phyloP scores from a whole-genome alignment of 495 filamentous ascomycete genomes.

The Coniosporium apollinis region DNA sequence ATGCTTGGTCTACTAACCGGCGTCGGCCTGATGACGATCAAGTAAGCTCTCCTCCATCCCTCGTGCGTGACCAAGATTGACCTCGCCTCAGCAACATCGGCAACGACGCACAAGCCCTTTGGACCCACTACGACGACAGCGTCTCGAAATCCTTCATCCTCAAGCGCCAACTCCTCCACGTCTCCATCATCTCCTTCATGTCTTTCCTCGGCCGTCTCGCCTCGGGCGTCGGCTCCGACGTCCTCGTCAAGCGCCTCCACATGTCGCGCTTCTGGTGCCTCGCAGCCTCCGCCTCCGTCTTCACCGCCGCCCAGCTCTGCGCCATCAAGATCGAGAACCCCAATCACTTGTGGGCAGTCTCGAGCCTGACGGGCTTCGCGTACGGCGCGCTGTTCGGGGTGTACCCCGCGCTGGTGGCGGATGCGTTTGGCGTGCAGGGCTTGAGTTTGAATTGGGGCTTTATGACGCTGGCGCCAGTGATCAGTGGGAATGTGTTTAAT shows the following conservation, averaged over 20 bases:
- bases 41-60: conserved; percentile 41
- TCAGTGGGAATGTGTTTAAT: conserved; percentile 85
- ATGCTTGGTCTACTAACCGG: conserved; percentile 81
- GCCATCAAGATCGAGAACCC: conserved; percentile 71
- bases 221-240: conserved; percentile 77
- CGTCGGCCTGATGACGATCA: conserved; percentile 96
- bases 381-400: conserved; percentile 95
- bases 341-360: conserved; percentile 58
- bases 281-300: conserved; percentile 57
- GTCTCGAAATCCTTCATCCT: conserved; percentile 60
- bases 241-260: conserved; percentile 61
- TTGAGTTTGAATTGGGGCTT: conserved; percentile 60
- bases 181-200: conserved; percentile 75
- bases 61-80: neutral
- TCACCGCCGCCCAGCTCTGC: conserved; percentile 63
- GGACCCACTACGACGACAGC: conserved; percentile 65
- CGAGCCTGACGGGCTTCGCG: conserved; percentile 66
- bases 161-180: conserved; percentile 74
- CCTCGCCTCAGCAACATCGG: conserved; percentile 64
- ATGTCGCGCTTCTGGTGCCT: conserved; percentile 83
- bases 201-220: conserved; percentile 68
- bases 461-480: conserved; percentile 75
- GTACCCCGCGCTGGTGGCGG: conserved; percentile 79
- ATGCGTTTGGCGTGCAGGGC: conserved; percentile 82
- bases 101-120: conserved; percentile 66